phyloP scores from a whole-genome alignment of 2,329 filamentous ascomycete species.

The Aspergillus clavatus region DNA sequence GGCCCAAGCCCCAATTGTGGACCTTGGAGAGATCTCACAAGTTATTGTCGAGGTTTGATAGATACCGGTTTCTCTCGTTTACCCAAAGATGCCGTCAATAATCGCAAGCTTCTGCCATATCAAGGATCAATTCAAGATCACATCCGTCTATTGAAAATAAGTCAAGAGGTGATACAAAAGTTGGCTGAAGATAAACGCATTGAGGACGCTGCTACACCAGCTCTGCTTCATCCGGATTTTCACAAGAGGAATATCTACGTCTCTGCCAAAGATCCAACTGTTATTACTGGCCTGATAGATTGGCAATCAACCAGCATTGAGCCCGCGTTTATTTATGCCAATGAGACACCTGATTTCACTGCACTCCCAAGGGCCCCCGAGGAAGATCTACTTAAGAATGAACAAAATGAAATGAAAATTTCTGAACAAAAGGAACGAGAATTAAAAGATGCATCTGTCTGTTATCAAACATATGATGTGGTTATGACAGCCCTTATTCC shows the following conservation, averaged over 20 bases:
- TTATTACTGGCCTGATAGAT: constrained; percentile 30
- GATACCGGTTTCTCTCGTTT: constrained; percentile 19
- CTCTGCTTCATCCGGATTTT: constrained; percentile 28
- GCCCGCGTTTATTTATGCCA: constrained; percentile 28
- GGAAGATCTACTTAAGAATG: constrained; percentile 11
- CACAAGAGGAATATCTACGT: constrained; percentile 33
- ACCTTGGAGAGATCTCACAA: too few relatives aligned
- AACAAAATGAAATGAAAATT: constrained; percentile 7
- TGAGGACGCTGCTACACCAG: constrained; percentile 15
- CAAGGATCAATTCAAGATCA: constrained; percentile 17
- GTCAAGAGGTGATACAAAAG: constrained; percentile 17
- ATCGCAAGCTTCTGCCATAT: constrained; percentile 8
- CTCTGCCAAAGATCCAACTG: constrained; percentile 25
- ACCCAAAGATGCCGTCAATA: constrained; percentile 8
- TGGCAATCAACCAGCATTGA: constrained; percentile 31
- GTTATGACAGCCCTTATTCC: constrained; percentile 18
- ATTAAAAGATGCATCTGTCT: constrained; percentile 24
- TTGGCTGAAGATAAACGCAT: constrained; percentile 19
- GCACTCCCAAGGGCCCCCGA: constrained; percentile 10
- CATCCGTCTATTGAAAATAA: constrained; percentile 10
- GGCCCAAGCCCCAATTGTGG: too few relatives aligned
- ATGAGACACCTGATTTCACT: constrained; percentile 27
- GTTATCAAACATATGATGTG: constrained; percentile 27
- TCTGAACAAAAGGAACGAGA: constrained; percentile 10
- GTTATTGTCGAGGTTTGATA: too few relatives aligned